A percentile compares a stretch with the other conserved stretches of the same genome.
phyloP scores from a whole-genome alignment of 1,284 basidiomycete species.

The Marasmius fiardii region DNA sequence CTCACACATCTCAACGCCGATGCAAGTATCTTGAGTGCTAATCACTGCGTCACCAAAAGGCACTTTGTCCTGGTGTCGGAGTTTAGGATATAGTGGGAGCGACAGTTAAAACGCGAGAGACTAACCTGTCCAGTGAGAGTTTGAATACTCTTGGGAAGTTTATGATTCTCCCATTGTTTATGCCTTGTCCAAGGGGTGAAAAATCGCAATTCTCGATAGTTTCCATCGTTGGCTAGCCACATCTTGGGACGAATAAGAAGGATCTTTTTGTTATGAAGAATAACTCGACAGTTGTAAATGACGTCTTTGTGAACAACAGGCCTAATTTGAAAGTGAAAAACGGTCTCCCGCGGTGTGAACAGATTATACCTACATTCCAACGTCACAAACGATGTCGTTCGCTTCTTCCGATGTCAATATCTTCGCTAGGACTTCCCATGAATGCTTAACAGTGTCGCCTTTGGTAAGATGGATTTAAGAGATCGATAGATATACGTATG shows the following conservation, averaged over 20 bases:
- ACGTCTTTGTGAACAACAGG: constrained; percentile 96
- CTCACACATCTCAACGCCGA: constrained; percentile 96
- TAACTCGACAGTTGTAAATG: constrained; percentile 94
- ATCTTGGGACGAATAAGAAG: constrained; percentile 96
- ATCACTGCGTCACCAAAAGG: constrained; percentile 96
- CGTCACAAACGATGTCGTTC: constrained; percentile 84
- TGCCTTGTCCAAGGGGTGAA: constrained; percentile 96
- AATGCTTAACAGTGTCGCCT: constrained; percentile 95
- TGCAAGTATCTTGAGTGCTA: constrained; percentile 91
- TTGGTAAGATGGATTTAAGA: constrained; percentile 10
- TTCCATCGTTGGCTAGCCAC: constrained; percentile 99
- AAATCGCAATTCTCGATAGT: constrained; percentile 94
- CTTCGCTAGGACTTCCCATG: constrained; percentile 91
- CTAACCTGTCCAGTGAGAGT: constrained; percentile 84
- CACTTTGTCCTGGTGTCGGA: constrained; percentile 61
- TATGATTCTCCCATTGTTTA: constrained; percentile 85
- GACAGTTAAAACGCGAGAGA: neutral
- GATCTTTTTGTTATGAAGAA: constrained; percentile 84
- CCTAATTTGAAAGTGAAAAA: constrained; percentile 43
- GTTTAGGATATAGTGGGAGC: neutral
- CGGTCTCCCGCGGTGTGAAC: too few species aligned
- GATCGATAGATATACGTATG: neutral
- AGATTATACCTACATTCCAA: constrained; percentile 78
- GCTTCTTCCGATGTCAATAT: constrained; percentile 79
- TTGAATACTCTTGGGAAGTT: constrained; percentile 84